Percentiles rank a stretch among this genome's conserved stretches.
These are phyloP conservation scores for Spizellomyces sp. DNA, from an alignment of 192 early-diverging fungal genomes.

Conservation along the genomic window DNA sequence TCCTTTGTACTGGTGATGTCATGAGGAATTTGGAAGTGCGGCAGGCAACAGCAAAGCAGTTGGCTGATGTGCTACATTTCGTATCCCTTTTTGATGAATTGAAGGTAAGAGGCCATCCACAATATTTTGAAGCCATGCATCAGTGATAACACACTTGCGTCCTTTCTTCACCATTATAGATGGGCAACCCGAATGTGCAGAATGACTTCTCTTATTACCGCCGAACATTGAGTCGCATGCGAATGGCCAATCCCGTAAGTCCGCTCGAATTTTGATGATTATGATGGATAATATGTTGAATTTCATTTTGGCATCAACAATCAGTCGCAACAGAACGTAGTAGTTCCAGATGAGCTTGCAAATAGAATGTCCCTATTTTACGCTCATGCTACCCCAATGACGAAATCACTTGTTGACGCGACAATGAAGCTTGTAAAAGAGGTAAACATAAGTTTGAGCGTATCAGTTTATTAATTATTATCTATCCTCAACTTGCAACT, in stretches of 20 bases:
- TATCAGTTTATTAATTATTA: neutral
- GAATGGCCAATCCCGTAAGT: constrained; percentile 62
- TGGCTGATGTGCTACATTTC: constrained; percentile 86
- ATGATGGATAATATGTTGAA: neutral
- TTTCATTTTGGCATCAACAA: neutral
- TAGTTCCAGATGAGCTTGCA: constrained; percentile 76
- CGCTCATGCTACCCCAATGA: constrained; percentile 92
- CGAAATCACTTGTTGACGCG: constrained; percentile 84
- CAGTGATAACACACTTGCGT: neutral
- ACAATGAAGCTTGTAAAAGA: constrained; percentile 68
- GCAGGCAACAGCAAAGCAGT: constrained; percentile 76
- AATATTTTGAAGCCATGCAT: constrained; percentile 9
- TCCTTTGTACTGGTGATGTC: constrained; percentile 57
- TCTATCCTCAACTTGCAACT: neutral
- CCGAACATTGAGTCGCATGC: constrained; percentile 80
- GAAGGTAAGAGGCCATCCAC: constrained; percentile 60
- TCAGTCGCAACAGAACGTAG: constrained; percentile 23
- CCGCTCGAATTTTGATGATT: neutral
- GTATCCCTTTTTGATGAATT: constrained; percentile 90
- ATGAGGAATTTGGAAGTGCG: constrained; percentile 66
- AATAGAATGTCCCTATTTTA: constrained; percentile 97
- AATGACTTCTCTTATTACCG: constrained; percentile 99
- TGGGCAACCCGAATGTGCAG: constrained; percentile 82
- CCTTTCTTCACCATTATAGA: constrained; percentile 47
- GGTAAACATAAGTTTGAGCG: constrained; percentile 40